These are phyloP conservation scores for Logfia minima DNA, from an alignment of 129 eudicot species.

Conservation along the genomic window DNA sequence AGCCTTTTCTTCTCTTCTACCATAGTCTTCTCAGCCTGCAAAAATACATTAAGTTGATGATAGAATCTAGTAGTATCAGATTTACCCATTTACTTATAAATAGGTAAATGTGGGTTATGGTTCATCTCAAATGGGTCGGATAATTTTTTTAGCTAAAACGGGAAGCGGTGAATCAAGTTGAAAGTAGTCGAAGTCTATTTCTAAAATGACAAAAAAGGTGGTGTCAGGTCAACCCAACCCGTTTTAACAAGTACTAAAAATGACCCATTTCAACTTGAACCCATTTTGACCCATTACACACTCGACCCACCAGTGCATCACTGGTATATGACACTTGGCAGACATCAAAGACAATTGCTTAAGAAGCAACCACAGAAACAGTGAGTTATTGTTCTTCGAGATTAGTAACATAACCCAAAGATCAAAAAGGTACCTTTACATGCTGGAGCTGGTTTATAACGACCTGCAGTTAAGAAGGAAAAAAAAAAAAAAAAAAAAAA, in stretches of 20 bases:
- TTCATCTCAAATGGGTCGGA: background rate
- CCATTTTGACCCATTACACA: conserved; percentile 12
- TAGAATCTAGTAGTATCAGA: background rate
- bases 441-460: conserved; percentile 66
- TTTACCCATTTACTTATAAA: conserved; percentile 4
- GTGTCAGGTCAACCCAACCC: background rate
- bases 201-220: background rate
- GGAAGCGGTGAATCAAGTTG: background rate
- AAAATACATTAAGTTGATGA: background rate
- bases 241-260: background rate
- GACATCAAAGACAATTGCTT: conserved; percentile 4
- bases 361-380: background rate
- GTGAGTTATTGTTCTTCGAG: conserved; percentile 3
- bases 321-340: background rate
- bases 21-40: conserved; percentile 59
- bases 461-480: conserved; percentile 40
- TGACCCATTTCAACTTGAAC: background rate
- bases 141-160: background rate
- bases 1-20: conserved; percentile 64
- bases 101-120: conserved; percentile 1
- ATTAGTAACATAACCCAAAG: background rate
- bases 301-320: background rate
- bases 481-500: background rate
- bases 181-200: background rate
- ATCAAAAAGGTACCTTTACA: conserved; percentile 57